These are phyloP conservation scores for Stephanocyclus meneghinianus DNA, from an alignment of 352 stramenopile species.

Conservation along the genomic window DNA sequence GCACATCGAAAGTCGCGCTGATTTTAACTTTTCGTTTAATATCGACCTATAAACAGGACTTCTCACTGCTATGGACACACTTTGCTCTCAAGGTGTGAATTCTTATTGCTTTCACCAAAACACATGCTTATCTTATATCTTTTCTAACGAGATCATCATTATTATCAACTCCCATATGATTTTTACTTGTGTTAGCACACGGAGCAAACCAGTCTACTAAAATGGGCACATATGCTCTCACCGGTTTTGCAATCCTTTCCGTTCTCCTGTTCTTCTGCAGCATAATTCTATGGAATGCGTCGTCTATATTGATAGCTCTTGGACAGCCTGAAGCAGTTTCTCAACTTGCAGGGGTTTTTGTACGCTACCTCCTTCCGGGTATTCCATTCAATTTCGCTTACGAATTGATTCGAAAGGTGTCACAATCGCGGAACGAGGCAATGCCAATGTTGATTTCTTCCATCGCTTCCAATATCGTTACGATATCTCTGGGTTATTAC, in stretches of 20 bases:
- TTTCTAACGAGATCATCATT: not conserved
- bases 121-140: conserved; percentile 51
- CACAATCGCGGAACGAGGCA: conserved; percentile 87
- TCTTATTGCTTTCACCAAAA: conserved; percentile 44
- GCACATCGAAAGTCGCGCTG: not conserved
- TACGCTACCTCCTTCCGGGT: conserved; percentile 83
- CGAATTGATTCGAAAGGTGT: conserved; percentile 84
- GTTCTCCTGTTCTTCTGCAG: conserved; percentile 80
- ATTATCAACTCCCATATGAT: not conserved
- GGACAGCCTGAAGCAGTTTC: conserved; percentile 84
- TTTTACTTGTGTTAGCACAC: conserved; percentile 11
- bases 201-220: conserved; percentile 86
- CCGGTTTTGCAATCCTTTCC: conserved; percentile 82
- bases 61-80: conserved; percentile 87
- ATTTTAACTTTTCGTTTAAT: not conserved
- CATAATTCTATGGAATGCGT: conserved; percentile 84
- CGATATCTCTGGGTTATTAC: conserved; percentile 85
- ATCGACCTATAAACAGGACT: conserved; percentile 48
- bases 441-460: conserved; percentile 85
- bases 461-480: conserved; percentile 85
- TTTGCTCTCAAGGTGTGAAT: conserved; percentile 72
- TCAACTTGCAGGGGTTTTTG: conserved; percentile 79
- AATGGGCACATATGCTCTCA: conserved; percentile 88
- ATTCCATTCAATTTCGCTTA: conserved; percentile 87
- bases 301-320: conserved; percentile 83